These are phyloP conservation scores for Microsporum audouinii DNA, from an alignment of 2,329 filamentous ascomycete species.

Conservation along the genomic window DNA sequence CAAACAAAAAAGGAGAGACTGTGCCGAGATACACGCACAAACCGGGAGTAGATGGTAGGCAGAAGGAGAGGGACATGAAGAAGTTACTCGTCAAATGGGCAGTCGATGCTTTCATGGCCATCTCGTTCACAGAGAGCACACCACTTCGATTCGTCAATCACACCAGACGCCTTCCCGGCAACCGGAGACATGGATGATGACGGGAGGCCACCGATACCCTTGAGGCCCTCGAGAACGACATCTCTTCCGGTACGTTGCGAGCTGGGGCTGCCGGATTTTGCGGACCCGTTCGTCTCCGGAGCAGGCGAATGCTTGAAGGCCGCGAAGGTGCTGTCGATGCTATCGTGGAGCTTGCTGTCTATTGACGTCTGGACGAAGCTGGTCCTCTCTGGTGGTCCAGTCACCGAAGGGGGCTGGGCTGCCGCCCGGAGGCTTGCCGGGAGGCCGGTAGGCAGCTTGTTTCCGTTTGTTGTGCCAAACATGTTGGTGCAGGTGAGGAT, in stretches of 20 bases:
- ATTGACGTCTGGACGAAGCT: background rate
- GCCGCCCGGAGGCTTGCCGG: constrained; percentile 7
- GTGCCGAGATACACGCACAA: background rate
- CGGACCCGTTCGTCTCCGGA: constrained; percentile 4
- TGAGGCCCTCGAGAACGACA: constrained; percentile 32
- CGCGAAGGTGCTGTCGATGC: background rate
- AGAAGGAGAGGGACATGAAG: background rate
- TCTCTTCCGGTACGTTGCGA: constrained; percentile 32
- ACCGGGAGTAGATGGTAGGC: background rate
- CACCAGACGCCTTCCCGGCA: constrained; percentile 65
- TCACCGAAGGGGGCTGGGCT: background rate
- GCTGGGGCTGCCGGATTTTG: constrained; percentile 11
- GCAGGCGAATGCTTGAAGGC: background rate
- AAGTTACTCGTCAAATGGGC: constrained; percentile 69
- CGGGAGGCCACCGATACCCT: constrained; percentile 30
- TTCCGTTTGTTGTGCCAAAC: constrained; percentile 43
- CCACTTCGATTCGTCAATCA: constrained; percentile 81
- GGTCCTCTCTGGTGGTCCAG: background rate
- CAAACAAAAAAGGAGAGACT: background rate
- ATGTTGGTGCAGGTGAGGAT: constrained; percentile 91
- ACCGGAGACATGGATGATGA: constrained; percentile 46
- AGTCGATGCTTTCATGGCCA: constrained; percentile 91
- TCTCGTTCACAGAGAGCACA: constrained; percentile 94
- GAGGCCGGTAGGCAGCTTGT: constrained; percentile 12
- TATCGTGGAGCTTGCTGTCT: background rate